phyloP scores from a whole-genome alignment of 345 rosid species.

The Citrus glauca region DNA sequence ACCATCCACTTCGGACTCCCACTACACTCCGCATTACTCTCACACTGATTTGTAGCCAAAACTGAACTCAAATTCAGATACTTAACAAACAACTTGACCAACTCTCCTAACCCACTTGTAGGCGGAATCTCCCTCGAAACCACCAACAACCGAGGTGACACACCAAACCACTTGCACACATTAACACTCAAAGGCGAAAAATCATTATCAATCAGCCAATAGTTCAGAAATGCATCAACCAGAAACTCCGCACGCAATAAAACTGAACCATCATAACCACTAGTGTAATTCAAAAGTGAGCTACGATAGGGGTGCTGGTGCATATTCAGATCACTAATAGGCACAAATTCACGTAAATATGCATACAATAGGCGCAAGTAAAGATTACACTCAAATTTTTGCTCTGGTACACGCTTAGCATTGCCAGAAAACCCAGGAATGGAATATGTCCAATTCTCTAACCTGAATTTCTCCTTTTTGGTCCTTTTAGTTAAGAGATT shows the following conservation, averaged over 20 bases:
- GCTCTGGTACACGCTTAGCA: constrained; percentile 49
- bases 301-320: constrained; percentile 68
- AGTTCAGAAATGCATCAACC: constrained; percentile 64
- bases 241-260: constrained; percentile 65
- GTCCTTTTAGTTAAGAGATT: constrained; percentile 34
- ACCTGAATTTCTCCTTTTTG: constrained; percentile 34
- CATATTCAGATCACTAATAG: constrained; percentile 44
- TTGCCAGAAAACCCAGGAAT: constrained; percentile 53
- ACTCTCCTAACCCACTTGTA: constrained; percentile 64
- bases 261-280: constrained; percentile 57
- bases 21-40: constrained; percentile 26
- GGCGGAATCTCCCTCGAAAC: constrained; percentile 69
- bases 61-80: constrained; percentile 68
- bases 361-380: constrained; percentile 66
- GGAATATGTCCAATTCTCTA: constrained; percentile 65
- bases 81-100: constrained; percentile 78
- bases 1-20: constrained; percentile 45
- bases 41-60: constrained; percentile 33
- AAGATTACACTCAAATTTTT: constrained; percentile 54
- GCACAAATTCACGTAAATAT: constrained; percentile 77
- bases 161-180: constrained; percentile 64
- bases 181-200: constrained; percentile 65
- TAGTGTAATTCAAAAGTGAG: constrained; percentile 67
- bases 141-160: constrained; percentile 44
- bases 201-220: constrained; percentile 91